Conservation (phyloP, 352 stramenopile species). For the Blastocystis sp. region DNA sequence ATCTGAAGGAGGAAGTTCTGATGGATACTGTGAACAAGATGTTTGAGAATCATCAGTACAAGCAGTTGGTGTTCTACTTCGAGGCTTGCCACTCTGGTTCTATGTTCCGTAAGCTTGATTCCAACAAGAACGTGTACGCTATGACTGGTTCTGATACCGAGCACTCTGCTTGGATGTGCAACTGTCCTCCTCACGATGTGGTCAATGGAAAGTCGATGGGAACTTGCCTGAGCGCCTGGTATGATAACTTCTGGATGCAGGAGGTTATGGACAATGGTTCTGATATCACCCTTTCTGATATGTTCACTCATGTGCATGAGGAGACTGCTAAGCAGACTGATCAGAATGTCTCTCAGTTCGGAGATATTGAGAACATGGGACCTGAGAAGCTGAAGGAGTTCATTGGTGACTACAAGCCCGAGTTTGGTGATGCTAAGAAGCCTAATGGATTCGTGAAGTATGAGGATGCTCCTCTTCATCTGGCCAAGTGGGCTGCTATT, state of each 20-base stretch:
- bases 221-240: slow-evolving; percentile 64
- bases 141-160: slow-evolving; percentile 66
- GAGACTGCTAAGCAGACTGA: slow-evolving; percentile 51
- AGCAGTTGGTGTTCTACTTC: slow-evolving; percentile 68
- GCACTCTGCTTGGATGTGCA: slow-evolving; percentile 68
- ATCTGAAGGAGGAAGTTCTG: slow-evolving; percentile 45
- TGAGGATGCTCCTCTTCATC: slow-evolving; percentile 25
- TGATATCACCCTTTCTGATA: slow-evolving; percentile 31
- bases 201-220: slow-evolving; percentile 65
- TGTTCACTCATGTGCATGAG: slow-evolving; percentile 66
- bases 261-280: slow-evolving; percentile 65
- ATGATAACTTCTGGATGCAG: slow-evolving; percentile 67
- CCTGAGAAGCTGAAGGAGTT: slow-evolving; percentile 17
- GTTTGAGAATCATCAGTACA: slow-evolving; percentile 66
- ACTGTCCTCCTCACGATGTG: slow-evolving; percentile 64
- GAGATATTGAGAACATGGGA: slow-evolving; percentile 65
- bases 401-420: slow-evolving; percentile 60
- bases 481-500: slow-evolving; percentile 60
- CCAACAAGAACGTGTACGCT: slow-evolving; percentile 66
- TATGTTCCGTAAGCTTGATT: slow-evolving; percentile 61
- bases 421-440: not conserved
- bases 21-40: slow-evolving; percentile 67
- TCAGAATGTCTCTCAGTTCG: slow-evolving; percentile 68
- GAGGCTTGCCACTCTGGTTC: slow-evolving; percentile 68
- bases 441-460: slow-evolving; percentile 11